A percentile compares a stretch with the other conserved stretches of the same genome.
Conservation (phyloP, 768 basidiomycete species). For the Fomitopsis pulvina region DNA sequence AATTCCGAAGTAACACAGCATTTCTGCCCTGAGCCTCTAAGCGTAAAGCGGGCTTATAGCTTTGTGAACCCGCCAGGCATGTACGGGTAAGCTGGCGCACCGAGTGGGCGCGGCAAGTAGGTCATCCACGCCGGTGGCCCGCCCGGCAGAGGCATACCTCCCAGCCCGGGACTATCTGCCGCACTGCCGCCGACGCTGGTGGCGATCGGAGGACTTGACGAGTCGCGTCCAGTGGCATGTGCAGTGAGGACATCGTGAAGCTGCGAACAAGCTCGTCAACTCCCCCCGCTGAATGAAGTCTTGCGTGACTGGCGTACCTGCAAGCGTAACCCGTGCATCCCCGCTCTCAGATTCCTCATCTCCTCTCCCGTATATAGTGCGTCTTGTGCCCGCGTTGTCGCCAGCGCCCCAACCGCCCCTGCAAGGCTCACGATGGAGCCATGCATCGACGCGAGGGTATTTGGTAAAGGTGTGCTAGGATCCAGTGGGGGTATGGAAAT, state of each 20-base stretch:
- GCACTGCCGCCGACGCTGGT: background rate
- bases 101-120: constrained; percentile 10
- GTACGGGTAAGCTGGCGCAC: constrained; percentile 4
- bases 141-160: background rate
- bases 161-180: background rate
- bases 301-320: constrained; percentile 42
- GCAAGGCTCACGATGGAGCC: constrained; percentile 56
- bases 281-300: no score
- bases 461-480: constrained; percentile 54
- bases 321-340: constrained; percentile 71
- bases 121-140: constrained; percentile 9
- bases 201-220: background rate
- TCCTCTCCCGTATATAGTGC: constrained; percentile 69
- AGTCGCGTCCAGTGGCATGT: constrained; percentile 1
- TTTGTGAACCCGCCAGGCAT: constrained; percentile 10
- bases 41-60: no score
- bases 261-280: constrained; percentile 3
- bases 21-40: no score
- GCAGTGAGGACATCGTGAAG: constrained; percentile 16
- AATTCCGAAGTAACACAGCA: no score
- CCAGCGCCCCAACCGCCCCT: constrained; percentile 54
- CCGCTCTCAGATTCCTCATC: constrained; percentile 58
- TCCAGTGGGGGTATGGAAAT: constrained; percentile 54
- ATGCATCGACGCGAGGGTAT: constrained; percentile 50
- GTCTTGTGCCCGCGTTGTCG: constrained; percentile 56